These are phyloP conservation scores for Sutorius australiensis DNA, from an alignment of 768 basidiomycete species.

Conservation along the genomic window DNA sequence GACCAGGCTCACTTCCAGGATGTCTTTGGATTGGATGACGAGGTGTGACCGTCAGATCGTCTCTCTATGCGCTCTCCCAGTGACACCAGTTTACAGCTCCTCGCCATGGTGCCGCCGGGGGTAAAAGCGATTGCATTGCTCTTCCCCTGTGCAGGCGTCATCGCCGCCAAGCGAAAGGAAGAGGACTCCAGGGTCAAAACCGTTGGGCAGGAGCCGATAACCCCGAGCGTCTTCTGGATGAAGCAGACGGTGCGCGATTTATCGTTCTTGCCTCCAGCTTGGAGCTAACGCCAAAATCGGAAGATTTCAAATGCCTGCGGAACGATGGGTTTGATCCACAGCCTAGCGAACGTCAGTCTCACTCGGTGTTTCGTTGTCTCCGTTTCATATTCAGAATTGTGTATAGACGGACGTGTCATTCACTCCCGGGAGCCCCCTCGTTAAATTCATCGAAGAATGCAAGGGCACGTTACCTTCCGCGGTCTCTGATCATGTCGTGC, in stretches of 20 bases:
- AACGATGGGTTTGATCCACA: conserved; percentile 82
- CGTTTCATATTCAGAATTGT: conserved; percentile 2
- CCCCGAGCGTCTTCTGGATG: conserved; percentile 76
- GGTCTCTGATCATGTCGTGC: not conserved
- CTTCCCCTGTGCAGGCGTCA: conserved; percentile 63
- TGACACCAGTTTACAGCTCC: conserved; percentile 43
- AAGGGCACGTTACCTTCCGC: conserved; percentile 39
- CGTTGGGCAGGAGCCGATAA: conserved; percentile 45
- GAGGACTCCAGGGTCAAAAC: conserved; percentile 57
- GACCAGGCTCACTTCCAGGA: conserved; percentile 57
- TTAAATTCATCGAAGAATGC: conserved; percentile 62
- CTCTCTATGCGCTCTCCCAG: not conserved
- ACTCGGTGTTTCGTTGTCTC: not conserved
- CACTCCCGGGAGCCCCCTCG: conserved; percentile 54
- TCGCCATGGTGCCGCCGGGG: conserved; percentile 64
- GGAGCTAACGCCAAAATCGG: not conserved
- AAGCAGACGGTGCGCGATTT: conserved; percentile 71
- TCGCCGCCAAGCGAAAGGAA: conserved; percentile 46
- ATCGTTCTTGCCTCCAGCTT: not conserved
- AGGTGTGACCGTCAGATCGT: conserved; percentile 37
- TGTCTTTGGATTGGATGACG: conserved; percentile 68
- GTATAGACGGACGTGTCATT: conserved; percentile 55
- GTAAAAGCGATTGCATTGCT: conserved; percentile 83
- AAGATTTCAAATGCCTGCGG: conserved; percentile 85
- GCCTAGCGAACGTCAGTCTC: conserved; percentile 68